A percentile compares a stretch with the other conserved stretches of the same genome.
Conservation (phyloP, 495 filamentous ascomycete species). For the Talaromyces proteolyticus region DNA sequence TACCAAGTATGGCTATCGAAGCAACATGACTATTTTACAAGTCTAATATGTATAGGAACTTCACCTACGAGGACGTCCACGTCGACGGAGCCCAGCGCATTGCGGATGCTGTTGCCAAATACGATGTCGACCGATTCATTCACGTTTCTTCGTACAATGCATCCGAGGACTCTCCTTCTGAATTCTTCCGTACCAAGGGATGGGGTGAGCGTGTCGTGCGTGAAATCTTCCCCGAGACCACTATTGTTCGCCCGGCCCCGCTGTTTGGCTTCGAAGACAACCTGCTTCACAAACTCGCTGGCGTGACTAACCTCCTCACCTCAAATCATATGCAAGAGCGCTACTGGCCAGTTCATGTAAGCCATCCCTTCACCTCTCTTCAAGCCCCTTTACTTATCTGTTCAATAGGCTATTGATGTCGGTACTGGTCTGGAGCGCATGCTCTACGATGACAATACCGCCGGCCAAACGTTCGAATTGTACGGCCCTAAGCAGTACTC, state of each 20-base stretch:
- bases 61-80: constrained; percentile 85
- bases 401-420: constrained; percentile 71
- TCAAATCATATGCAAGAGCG: constrained; percentile 89
- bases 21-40: not conserved
- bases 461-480: constrained; percentile 87
- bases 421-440: constrained; percentile 82
- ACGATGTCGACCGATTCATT: constrained; percentile 95
- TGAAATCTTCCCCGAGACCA: constrained; percentile 94
- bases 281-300: constrained; percentile 80
- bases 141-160: constrained; percentile 97
- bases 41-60: constrained; percentile 61
- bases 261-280: constrained; percentile 94
- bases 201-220: constrained; percentile 78
- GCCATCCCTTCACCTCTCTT: constrained; percentile 18
- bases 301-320: constrained; percentile 72
- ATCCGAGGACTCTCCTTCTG: constrained; percentile 68
- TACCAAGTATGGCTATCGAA: constrained; percentile 67
- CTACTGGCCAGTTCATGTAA: constrained; percentile 87
- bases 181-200: constrained; percentile 87
- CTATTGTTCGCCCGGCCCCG: constrained; percentile 90
- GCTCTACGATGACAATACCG: constrained; percentile 83
- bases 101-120: constrained; percentile 92
- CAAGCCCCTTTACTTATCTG: constrained; percentile 11
- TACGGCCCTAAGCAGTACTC: constrained; percentile 93
- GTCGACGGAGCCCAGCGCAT: constrained; percentile 94